These are phyloP conservation scores for Cyclotella baltica DNA, from an alignment of 108 stramenopile genomes.

Conservation along the genomic window DNA sequence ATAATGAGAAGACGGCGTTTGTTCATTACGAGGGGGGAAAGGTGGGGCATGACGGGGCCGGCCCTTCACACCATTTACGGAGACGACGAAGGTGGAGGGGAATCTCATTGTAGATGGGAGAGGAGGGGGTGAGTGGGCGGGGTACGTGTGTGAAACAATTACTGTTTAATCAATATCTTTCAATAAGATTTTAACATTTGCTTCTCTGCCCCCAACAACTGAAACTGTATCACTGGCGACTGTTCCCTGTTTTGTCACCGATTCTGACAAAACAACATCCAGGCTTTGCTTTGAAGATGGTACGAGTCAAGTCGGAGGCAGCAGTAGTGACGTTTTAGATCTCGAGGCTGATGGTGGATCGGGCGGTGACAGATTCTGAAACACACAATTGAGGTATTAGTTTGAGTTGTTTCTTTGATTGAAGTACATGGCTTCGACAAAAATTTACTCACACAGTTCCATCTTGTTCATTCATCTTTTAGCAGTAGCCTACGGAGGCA, in stretches of 20 bases:
- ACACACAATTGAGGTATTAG: no score
- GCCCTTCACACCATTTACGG: slow-evolving; percentile 32
- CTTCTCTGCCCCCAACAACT: neutral
- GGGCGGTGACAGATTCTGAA: slow-evolving; percentile 22
- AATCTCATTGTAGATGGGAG: slow-evolving; percentile 36
- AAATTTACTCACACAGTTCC: neutral
- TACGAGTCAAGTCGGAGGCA: slow-evolving; percentile 32
- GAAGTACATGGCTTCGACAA: neutral
- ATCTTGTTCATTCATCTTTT: neutral
- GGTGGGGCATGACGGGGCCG: neutral
- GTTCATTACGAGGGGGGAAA: slow-evolving; percentile 34
- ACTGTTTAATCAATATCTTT: no score
- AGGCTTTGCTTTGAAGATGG: slow-evolving; percentile 29
- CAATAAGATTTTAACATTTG: neutral
- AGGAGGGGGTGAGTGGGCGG: slow-evolving; percentile 16
- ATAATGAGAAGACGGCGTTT: slow-evolving; percentile 20
- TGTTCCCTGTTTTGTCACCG: slow-evolving; percentile 30
- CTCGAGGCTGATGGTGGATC: slow-evolving; percentile 39
- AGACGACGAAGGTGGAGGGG: slow-evolving; percentile 23
- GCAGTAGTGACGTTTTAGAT: slow-evolving; percentile 31
- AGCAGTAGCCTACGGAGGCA: slow-evolving; percentile 31
- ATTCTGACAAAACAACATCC: slow-evolving; percentile 29
- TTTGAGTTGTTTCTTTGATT: neutral
- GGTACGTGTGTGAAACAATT: no score
- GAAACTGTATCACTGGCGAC: neutral